These are phyloP conservation scores for Cystoderma amianthinum DNA, from an alignment of 768 basidiomycete species.

Conservation along the genomic window DNA sequence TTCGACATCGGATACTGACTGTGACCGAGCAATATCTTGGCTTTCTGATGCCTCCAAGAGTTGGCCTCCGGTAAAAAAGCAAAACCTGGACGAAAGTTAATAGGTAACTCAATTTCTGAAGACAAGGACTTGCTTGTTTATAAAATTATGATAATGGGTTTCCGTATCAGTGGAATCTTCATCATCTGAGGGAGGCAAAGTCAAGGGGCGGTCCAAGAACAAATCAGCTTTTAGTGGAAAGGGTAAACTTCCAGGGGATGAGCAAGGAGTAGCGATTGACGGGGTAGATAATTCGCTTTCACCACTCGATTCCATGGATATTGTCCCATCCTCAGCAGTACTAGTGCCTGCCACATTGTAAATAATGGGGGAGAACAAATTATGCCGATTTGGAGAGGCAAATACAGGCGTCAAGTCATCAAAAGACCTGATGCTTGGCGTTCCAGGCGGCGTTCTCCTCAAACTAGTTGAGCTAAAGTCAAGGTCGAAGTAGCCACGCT, in stretches of 20 bases:
- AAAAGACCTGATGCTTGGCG: conserved; percentile 19
- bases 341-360: conserved; percentile 1
- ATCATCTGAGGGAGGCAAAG: conserved; percentile 7
- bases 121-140: conserved; percentile 45
- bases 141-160: conserved; percentile 50
- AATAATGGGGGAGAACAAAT: conserved; percentile 18
- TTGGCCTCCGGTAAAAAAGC: conserved; percentile 66
- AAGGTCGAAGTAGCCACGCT: conserved; percentile 49
- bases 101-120: too few species aligned
- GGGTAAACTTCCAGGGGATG: conserved; percentile 33
- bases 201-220: conserved; percentile 8
- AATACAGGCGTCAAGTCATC: conserved; percentile 5
- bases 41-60: conserved; percentile 4
- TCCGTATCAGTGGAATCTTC: conserved; percentile 19
- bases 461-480: conserved; percentile 18
- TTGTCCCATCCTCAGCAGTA: conserved; percentile 1
- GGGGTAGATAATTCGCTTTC: conserved; percentile 39
- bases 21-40: conserved; percentile 23
- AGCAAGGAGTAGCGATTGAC: conserved; percentile 32
- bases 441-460: conserved; percentile 43
- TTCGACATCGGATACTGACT: conserved; percentile 50
- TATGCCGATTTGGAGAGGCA: conserved; percentile 4
- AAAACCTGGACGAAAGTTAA: too few species aligned
- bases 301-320: conserved; percentile 12
- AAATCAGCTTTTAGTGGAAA: conserved; percentile 26